Base-by-base conservation (phyloP, 495 filamentous ascomycete genomes). In the Talaromyces thailandensis region DNA sequence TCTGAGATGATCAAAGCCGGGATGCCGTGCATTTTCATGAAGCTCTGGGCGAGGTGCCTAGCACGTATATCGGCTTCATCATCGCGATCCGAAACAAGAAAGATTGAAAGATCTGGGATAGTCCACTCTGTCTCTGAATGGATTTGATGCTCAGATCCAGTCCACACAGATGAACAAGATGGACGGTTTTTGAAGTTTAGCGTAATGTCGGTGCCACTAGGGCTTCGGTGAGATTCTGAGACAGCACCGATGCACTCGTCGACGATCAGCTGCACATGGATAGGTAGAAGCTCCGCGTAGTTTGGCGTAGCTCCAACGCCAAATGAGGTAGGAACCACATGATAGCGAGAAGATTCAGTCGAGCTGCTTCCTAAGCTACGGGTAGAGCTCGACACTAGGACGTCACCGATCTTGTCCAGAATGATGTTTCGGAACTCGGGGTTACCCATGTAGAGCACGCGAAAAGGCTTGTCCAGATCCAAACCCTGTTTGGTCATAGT, bases 281-380 rank as follows among this genome's bases (percentile, higher is more conserved):
- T 88, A 7, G 90, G 84, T 60, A 91, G 84, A 24, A 92, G 83
- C 66, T 92, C 89, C 1, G 87, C 86, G 64, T 78, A 80, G 58
- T 81, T 81, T 18, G 81, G 77, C 23, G 84, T 78, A 12, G 77
- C 72, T 21, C 73, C 73, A 60, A 72, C 73, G 59, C 88, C 88
- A 70, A 89, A 91, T 0, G 85, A 86, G 0, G 88, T 86, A 29
- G 88, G 88, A 50, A 92, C 84, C 64, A 92, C 85, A 73, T 88
- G 90, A 71, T 86, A 92, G 60, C 82, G 79, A 31, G 85, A 86
- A 18, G 83, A 81, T 62, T 81, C 78, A 25, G 76, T 69, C 50
- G 81, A 79, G 66, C 75, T 79, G 56, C 71, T 75, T 45, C 72
- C 73, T 7, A 72, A 75, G 23, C 69, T 69, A 64, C 68, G 66